Conservation (phyloP, 805 yeast genomes). For the Trichomonascus vanleenenianus region DNA sequence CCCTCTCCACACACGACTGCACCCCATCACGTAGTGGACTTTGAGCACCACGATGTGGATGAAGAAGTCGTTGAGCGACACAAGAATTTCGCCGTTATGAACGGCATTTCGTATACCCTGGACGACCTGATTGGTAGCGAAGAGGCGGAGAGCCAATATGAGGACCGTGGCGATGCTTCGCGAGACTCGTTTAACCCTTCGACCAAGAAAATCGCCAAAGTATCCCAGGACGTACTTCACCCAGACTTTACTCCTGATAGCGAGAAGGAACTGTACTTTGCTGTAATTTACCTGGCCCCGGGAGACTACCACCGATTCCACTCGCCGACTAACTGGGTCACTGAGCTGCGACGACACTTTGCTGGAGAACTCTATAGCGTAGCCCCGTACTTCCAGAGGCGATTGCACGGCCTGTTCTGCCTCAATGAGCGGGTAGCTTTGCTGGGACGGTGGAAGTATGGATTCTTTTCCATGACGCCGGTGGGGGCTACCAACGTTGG, state of each 20-base stretch:
- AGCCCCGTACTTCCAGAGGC: slow-evolving; percentile 90
- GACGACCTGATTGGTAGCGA: slow-evolving; percentile 59
- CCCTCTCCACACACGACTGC: slow-evolving; percentile 16
- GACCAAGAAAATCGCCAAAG: slow-evolving; percentile 31
- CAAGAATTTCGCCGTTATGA: slow-evolving; percentile 67
- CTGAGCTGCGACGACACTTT: slow-evolving; percentile 86
- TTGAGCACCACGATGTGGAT: slow-evolving; percentile 24
- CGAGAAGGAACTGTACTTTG: slow-evolving; percentile 63
- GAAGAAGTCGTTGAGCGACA: slow-evolving; percentile 43
- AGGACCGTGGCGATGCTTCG: slow-evolving; percentile 17
- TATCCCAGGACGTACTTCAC: slow-evolving; percentile 16
- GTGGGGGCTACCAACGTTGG: slow-evolving; percentile 99
- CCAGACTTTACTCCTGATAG: slow-evolving; percentile 24
- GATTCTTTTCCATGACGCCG: slow-evolving; percentile 97
- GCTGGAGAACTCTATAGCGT: slow-evolving; percentile 94
- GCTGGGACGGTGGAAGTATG: slow-evolving; percentile 93
- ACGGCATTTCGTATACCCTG: slow-evolving; percentile 64
- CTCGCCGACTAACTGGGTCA: slow-evolving; percentile 95
- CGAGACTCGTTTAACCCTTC: slow-evolving; percentile 25
- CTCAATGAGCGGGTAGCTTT: slow-evolving; percentile 93
- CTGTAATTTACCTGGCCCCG: slow-evolving; percentile 93
- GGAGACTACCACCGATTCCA: slow-evolving; percentile 98
- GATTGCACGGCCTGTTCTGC: slow-evolving; percentile 79
- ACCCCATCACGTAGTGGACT: slow-evolving; percentile 29
- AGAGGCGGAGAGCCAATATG: slow-evolving; percentile 38